Base-by-base conservation (phyloP, 108 stramenopile species). In the Discostella stelligeroides region DNA sequence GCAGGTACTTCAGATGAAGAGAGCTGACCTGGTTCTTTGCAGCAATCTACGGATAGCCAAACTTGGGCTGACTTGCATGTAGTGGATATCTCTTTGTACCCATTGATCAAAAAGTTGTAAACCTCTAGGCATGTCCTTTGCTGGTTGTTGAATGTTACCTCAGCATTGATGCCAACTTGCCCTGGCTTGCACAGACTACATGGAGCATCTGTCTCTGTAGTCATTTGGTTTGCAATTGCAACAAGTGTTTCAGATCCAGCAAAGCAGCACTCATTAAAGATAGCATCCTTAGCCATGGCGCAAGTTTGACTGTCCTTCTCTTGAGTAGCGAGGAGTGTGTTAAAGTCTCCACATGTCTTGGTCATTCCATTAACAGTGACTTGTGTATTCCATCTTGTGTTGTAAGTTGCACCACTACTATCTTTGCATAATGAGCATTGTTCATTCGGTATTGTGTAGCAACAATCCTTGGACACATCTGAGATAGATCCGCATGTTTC, bases 301-400 rank as follows among this genome's bases (percentile, higher is more conserved):
- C 77, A 79, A 55, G 77, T 79, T 38, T 29, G 3, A 48, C 77
- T 79, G 27, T 72, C 77, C 4, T 51, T 51, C 49, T 79, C 77
- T 67, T 79, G 70, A 21, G 77, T 79, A 24, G 68, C 63, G 49
- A 79, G 67, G 25, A 79, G 77, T 51, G 77, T 62, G 30, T 79
- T 79, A 60, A 79, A 79, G 18, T 79, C 70, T n/a, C 77, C 77
- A 48, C 77, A 79, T 56, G 77, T 72, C 38, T 61, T 79, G 13
- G 65, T 72, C 21, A 79, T 48, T 11, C 77, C 77, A 48, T 69
- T 69, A 7, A 79, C 77, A 23, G 61, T 66, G 24, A 71, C 70
- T 41, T 79, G 70, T 37, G 63, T 70, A 42, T 71, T 79, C 77
- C 77, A 79, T 47, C 77, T 53, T 18, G 70, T 72, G 49, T 79